Percentiles rank a stretch among this genome's conserved stretches.
Conservation (phyloP, 345 rosid species). For the Pelargonium nanum region DNA sequence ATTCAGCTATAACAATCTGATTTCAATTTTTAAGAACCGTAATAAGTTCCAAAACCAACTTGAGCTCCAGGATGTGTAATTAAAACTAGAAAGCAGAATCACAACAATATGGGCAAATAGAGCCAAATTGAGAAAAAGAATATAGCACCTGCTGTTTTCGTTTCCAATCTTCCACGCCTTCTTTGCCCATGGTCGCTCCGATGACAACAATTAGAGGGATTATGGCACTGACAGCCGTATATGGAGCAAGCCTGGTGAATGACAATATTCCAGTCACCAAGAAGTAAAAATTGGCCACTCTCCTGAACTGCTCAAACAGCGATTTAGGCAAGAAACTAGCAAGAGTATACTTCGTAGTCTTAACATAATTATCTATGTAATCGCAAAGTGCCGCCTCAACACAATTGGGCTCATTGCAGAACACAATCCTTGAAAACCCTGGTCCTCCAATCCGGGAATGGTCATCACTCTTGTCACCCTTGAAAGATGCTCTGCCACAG, state of each 20-base stretch:
- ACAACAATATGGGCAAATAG: too few relatives aligned
- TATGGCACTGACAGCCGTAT: background rate
- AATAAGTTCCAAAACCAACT: background rate
- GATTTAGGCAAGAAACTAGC: conserved; percentile 7
- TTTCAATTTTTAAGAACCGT: background rate
- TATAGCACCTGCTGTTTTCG: conserved; percentile 3
- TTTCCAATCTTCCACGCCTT: conserved; percentile 11
- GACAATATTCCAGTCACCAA: conserved; percentile 4
- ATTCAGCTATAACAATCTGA: background rate
- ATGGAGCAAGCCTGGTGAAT: conserved; percentile 1
- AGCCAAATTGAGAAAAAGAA: background rate
- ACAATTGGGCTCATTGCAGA: conserved; percentile 6
- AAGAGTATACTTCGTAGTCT: conserved; percentile 6
- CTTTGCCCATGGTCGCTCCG: conserved; percentile 7
- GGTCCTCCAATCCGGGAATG: conserved; percentile 9
- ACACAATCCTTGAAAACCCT: conserved; percentile 9
- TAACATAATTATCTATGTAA: background rate
- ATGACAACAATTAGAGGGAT: conserved; percentile 18
- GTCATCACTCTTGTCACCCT: background rate
- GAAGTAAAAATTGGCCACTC: conserved; percentile 12
- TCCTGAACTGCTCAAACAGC: conserved; percentile 7
- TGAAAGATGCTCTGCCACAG: conserved; percentile 35
- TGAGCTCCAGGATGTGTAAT: background rate
- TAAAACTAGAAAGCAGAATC: background rate
- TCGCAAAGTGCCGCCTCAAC: background rate